Base-by-base conservation (phyloP, 768 basidiomycete species). In the Psilocybe tampanensis region DNA sequence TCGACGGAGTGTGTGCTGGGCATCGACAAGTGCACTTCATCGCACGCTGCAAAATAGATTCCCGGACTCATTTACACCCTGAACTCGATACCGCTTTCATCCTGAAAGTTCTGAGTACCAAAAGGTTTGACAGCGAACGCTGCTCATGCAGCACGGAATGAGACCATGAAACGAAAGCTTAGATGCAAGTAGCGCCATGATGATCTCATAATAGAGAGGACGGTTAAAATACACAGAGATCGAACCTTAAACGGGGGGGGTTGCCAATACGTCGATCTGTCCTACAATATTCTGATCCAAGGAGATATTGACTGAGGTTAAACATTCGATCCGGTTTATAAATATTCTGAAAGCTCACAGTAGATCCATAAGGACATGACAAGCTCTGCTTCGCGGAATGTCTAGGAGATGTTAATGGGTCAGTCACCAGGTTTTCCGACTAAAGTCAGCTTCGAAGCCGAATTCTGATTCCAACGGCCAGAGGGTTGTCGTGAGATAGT, bases 361-460 rank as follows among this genome's bases (percentile, higher is more conserved):
- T 33, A 18, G 4, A 18, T 17, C 47, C 24, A 18, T 48, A 48
- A 17, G 47, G 47, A 2, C n/a, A 12, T 48, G 15, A 29, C 26
- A 19, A 32, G 47, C 29, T 48, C 47, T 29, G 47, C 47, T 48
- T 48, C 47, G 47, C 47, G 47, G 47, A 48, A 48, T 33, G 47
- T 32, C n/a, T 11, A 33, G n/a, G 23, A 47, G 13, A 17, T 47
- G 15, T 12, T 15, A 24, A 47, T 17, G 45, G 22, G 24, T 24
- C 15, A 47, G 24, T n/a, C 24, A 29, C 24, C 24, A 13, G 45
- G 45, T 21, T 45, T 47, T 39, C 36, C 2, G 29, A n/a, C n/a
- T 33, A 8, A 2, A 23, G n/a, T 32, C 18, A 23, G 36, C 36
- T 48, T 48, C 24, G 47, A 33, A 33, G 26, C 17, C 47, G 44